Percentiles rank a stretch among this genome's conserved stretches.
Evolutionary conservation across 1,139 yeast species (phyloP).

Genomic region (Schwanniomyces etchellsii): DNA sequence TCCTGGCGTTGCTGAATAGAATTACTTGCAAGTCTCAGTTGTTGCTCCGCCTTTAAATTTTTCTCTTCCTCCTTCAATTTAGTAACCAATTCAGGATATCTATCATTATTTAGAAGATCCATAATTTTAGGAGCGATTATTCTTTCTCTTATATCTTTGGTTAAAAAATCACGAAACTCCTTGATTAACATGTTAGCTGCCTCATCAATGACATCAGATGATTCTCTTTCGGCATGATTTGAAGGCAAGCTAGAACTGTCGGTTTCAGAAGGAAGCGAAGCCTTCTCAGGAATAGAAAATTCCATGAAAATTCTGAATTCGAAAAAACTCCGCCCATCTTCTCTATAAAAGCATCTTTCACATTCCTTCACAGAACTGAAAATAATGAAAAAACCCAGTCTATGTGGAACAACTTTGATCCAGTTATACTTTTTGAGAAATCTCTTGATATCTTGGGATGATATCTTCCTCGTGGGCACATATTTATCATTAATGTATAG

Average conservation of each 20-base stretch:
- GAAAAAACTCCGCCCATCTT: conserved; percentile 55
- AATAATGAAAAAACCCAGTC: conserved; percentile 63
- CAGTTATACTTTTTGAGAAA: conserved; percentile 53
- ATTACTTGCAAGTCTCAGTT: neutral
- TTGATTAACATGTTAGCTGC: conserved; percentile 54
- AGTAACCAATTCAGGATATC: conserved; percentile 50
- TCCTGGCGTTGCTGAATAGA: conserved; percentile 11
- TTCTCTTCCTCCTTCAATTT: conserved; percentile 36
- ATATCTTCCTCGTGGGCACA: conserved; percentile 46
- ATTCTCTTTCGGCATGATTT: conserved; percentile 5
- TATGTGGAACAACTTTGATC: conserved; percentile 59
- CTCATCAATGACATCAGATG: conserved; percentile 41
- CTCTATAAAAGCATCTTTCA: conserved; percentile 56
- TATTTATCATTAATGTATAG: conserved; percentile 50
- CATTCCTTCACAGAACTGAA: conserved; percentile 65
- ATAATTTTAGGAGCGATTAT: conserved; percentile 68
- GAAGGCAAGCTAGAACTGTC: conserved; percentile 4
- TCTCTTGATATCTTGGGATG: conserved; percentile 50
- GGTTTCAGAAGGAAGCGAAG: conserved; percentile 9
- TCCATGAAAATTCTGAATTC: conserved; percentile 55
- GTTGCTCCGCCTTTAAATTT: conserved; percentile 14
- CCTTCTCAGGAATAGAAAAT: conserved; percentile 38
- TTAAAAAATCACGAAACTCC: conserved; percentile 59
- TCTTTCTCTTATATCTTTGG: conserved; percentile 72
- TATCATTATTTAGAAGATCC: conserved; percentile 54